phyloP scores from a whole-genome alignment of 495 filamentous ascomycete genomes.

The Jackrogersella minutella region DNA sequence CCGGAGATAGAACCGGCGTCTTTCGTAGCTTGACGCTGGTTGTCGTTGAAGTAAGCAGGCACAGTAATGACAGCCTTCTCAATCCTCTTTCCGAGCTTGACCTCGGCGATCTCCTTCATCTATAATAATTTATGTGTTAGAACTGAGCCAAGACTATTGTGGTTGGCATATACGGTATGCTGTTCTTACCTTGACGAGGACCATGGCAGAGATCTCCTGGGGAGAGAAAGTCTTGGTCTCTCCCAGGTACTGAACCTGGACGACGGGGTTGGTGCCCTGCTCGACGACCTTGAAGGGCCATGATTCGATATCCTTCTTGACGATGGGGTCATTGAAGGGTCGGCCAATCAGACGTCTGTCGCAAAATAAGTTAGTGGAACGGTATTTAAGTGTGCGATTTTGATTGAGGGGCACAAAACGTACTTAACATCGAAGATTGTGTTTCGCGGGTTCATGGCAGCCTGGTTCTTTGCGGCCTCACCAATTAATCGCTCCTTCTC shows the following conservation, averaged over 20 bases:
- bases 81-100: slow-evolving; percentile 94
- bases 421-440: slow-evolving; percentile 98
- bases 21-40: slow-evolving; percentile 98
- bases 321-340: slow-evolving; percentile 90
- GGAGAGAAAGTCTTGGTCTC: slow-evolving; percentile 94
- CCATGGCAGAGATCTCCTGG: slow-evolving; percentile 98
- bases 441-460: slow-evolving; percentile 97
- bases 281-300: slow-evolving; percentile 99
- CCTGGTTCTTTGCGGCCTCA: slow-evolving; percentile 99
- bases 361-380: slow-evolving; percentile 40
- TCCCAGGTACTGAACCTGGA: slow-evolving; percentile 95
- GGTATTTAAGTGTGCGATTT: not conserved
- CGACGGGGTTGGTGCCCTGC: slow-evolving; percentile 85
- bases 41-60: slow-evolving; percentile 99
- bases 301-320: slow-evolving; percentile 97
- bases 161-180: not conserved
- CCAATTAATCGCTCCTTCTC: slow-evolving; percentile 98
- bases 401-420: slow-evolving; percentile 33
- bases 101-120: slow-evolving; percentile 99
- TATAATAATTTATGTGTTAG: slow-evolving; percentile 45
- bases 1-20: slow-evolving; percentile 97
- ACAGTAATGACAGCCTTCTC: slow-evolving; percentile 99
- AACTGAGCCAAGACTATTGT: not conserved
- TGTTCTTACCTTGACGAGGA: slow-evolving; percentile 77
- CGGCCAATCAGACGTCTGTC: slow-evolving; percentile 90